Percentiles rank a stretch among this genome's conserved stretches.
Conservation (phyloP, 768 basidiomycete species). For the Thelephora ganbajun region DNA sequence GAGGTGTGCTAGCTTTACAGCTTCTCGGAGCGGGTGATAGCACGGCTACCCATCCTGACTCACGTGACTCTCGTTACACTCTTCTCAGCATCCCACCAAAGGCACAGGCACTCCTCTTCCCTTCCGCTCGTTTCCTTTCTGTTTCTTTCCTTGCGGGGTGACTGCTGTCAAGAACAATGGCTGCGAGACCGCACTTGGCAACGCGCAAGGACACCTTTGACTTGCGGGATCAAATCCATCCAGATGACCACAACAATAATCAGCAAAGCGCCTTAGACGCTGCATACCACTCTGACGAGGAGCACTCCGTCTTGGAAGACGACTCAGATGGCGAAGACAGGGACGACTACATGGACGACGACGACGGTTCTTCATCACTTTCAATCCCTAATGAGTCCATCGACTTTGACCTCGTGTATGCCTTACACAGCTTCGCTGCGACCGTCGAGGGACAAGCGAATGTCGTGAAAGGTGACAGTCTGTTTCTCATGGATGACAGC, state of each 20-base stretch:
- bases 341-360: slow-evolving; percentile 51
- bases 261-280: slow-evolving; percentile 34
- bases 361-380: slow-evolving; percentile 67
- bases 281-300: slow-evolving; percentile 48
- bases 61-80: too few species aligned
- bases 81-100: too few species aligned
- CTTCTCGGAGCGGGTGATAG: too few species aligned
- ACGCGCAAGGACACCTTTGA: slow-evolving; percentile 54
- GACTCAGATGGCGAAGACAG: slow-evolving; percentile 65
- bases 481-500: slow-evolving; percentile 94
- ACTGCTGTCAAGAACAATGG: not conserved
- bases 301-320: slow-evolving; percentile 76
- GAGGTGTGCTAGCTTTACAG: too few species aligned
- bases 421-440: slow-evolving; percentile 92
- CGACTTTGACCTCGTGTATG: slow-evolving; percentile 86
- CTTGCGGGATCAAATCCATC: slow-evolving; percentile 47
- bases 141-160: not conserved
- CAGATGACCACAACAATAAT: slow-evolving; percentile 35
- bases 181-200: not conserved
- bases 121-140: not conserved
- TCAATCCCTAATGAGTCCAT: slow-evolving; percentile 87
- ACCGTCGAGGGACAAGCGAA: slow-evolving; percentile 98
- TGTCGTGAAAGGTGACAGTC: slow-evolving; percentile 94
- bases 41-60: too few species aligned
- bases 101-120: not conserved